Base-by-base conservation (phyloP, 139 green algal species). In the Gonium pectorale region DNA sequence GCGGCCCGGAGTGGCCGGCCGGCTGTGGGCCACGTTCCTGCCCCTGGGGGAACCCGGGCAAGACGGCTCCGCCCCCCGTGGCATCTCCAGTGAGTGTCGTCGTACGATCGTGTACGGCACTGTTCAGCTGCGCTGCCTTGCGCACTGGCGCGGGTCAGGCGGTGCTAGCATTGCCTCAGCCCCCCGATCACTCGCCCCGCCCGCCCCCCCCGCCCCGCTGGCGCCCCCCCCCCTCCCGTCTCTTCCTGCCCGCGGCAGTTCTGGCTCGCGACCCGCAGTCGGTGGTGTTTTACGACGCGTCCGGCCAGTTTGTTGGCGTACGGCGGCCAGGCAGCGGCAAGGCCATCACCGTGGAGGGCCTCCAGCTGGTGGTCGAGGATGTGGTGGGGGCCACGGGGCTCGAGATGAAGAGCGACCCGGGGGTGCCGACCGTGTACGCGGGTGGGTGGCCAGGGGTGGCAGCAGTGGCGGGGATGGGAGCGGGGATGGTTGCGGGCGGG, bases 361-460 rank as follows among this genome's bases (percentile, higher is more conserved):
- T 98, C 83, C 52, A 87, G n/a, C 66, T 99, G 5, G 91, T 98
- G 11, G 72, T 98, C 4, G 93, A 97, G 21, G 78, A 88, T 66
- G 86, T 98, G 8, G 66, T 96, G 63, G 95, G 93, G 52, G 88
- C 86, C 73, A 98, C 94, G 21, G 96, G 96, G 17, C 87, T 99
- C 37, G 94, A 98, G 92, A 87, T 99, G 29, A 98, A 99, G 92
- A 92, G 79, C 5, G 97, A 99, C 88, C 97, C 97, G 0, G 97
- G 97, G 8, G 95, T 99, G 68, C 97, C 97, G 0, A 88, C 92
- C 5, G 97, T 99, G 27, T 99, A 99, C 87, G 96, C 97, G 54
- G 90, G 90, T 93, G 67, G 5, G 83, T 60, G 17, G 19, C 38
- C 6, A 5, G 27, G 56, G 35, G 31, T 37, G 79, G 35, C 62